Evolutionary conservation across 2,329 filamentous ascomycete species (phyloP).

Genomic region (Gnomoniopsis sp.): DNA sequence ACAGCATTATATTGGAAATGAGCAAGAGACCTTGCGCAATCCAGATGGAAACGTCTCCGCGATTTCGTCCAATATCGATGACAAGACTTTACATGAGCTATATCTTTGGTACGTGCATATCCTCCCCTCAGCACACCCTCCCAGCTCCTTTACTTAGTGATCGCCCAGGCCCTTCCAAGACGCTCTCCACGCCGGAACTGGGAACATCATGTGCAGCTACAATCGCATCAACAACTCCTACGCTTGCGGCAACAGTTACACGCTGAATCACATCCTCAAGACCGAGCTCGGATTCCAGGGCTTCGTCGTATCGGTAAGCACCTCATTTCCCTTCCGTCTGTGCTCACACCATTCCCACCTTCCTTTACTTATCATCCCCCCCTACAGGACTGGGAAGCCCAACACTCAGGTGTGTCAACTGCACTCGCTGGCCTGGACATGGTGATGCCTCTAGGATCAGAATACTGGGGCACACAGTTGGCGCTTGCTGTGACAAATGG

Average conservation of each 20-base stretch:
- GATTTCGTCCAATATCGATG: slow-evolving; percentile 39
- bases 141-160: neutral
- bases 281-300: slow-evolving; percentile 56
- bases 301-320: slow-evolving; percentile 47
- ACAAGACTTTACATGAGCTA: slow-evolving; percentile 42
- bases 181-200: slow-evolving; percentile 58
- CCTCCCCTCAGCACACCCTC: neutral
- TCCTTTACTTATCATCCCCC: too few species aligned
- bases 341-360: neutral
- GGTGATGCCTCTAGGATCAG: slow-evolving; percentile 56
- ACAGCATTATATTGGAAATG: slow-evolving; percentile 64
- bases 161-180: slow-evolving; percentile 35
- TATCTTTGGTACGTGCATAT: slow-evolving; percentile 40
- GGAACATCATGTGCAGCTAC: slow-evolving; percentile 59
- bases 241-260: slow-evolving; percentile 63
- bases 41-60: slow-evolving; percentile 51
- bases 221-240: slow-evolving; percentile 68
- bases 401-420: slow-evolving; percentile 60
- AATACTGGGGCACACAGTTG: slow-evolving; percentile 51
- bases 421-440: slow-evolving; percentile 67
- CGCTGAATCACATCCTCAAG: slow-evolving; percentile 63
- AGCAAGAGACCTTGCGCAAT: slow-evolving; percentile 47
- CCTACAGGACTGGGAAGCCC: slow-evolving; percentile 56
- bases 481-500: slow-evolving; percentile 58
- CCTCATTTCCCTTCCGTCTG: neutral